Evolutionary conservation across 441 rosid species (phyloP).

Genomic region (Croton setiger): DNA sequence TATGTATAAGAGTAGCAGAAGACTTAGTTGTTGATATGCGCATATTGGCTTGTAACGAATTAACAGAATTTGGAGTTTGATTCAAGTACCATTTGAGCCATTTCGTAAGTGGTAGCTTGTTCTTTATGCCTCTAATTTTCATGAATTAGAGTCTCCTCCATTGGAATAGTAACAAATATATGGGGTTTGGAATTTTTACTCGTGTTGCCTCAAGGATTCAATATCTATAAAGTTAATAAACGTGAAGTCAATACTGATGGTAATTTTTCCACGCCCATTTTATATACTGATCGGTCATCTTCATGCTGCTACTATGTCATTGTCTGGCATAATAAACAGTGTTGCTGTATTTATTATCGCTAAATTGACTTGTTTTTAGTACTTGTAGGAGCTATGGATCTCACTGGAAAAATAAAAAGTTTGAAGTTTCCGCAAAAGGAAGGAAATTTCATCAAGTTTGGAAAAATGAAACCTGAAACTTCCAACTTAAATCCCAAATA

Average conservation of each 20-base stretch:
- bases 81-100: too few relatives aligned
- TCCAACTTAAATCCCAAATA: constrained; percentile 36
- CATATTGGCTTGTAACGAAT: too few relatives aligned
- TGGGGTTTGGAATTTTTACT: too few relatives aligned
- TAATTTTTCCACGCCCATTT: constrained; percentile 17
- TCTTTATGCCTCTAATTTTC: too few relatives aligned
- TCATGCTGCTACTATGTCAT: background rate
- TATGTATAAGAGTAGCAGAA: too few relatives aligned
- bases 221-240: constrained; percentile 30
- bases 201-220: too few relatives aligned
- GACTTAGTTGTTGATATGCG: too few relatives aligned
- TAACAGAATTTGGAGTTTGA: too few relatives aligned
- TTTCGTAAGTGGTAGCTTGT: too few relatives aligned
- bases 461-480: constrained; percentile 51
- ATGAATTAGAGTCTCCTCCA: too few relatives aligned
- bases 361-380: constrained; percentile 11
- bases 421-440: constrained; percentile 52
- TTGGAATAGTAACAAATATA: too few relatives aligned
- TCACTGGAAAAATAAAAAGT: constrained; percentile 39
- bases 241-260: constrained; percentile 33
- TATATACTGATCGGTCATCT: background rate
- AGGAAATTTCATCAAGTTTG: constrained; percentile 53
- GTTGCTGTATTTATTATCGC: background rate
- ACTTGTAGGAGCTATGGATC: constrained; percentile 57
- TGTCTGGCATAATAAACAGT: background rate